A percentile compares a stretch with the other conserved stretches of the same genome.
phyloP scores from a whole-genome alignment of 768 basidiomycete species.

The Cystofilobasidium ferigula region DNA sequence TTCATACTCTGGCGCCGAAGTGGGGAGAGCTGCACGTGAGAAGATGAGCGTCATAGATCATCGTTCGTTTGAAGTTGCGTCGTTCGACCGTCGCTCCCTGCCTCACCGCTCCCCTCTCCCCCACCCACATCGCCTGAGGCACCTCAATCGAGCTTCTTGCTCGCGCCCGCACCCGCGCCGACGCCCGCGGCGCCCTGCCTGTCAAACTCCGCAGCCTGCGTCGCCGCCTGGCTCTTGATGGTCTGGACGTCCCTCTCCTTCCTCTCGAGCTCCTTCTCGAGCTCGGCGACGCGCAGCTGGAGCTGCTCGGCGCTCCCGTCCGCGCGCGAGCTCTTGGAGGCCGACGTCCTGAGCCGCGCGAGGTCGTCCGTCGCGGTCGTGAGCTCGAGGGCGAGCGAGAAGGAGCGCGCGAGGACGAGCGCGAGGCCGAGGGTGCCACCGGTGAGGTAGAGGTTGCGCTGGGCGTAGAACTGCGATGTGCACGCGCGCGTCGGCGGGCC shows the following conservation, averaged over 20 bases:
- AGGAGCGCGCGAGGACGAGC: constrained; percentile 81
- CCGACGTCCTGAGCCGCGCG: constrained; percentile 61
- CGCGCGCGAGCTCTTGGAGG: constrained; percentile 37
- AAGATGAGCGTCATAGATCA: too few relatives aligned
- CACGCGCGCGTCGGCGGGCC: too few relatives aligned
- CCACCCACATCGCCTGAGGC: too few relatives aligned
- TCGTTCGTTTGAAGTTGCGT: too few relatives aligned
- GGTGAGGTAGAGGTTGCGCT: constrained; percentile 50
- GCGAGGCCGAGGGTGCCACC: constrained; percentile 75
- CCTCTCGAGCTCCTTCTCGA: constrained; percentile 53
- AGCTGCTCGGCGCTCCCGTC: constrained; percentile 39
- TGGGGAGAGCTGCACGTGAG: too few relatives aligned
- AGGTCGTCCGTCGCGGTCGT: constrained; percentile 82
- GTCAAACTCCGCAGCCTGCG: constrained; percentile 70
- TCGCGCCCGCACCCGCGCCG: constrained; percentile 4
- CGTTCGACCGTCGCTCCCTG: too few relatives aligned
- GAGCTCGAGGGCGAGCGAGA: constrained; percentile 82
- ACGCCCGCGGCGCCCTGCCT: constrained; percentile 39
- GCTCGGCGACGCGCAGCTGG: constrained; percentile 50
- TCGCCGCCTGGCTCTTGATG: constrained; percentile 67
- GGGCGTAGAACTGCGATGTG: constrained; percentile 41
- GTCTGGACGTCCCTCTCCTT: constrained; percentile 66
- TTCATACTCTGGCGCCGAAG: too few relatives aligned
- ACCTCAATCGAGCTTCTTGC: constrained; percentile 18
- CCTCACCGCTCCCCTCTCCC: too few relatives aligned